These are phyloP conservation scores for Lecanicillium sp. DNA, from an alignment of 2,329 filamentous ascomycete species.

Conservation along the genomic window DNA sequence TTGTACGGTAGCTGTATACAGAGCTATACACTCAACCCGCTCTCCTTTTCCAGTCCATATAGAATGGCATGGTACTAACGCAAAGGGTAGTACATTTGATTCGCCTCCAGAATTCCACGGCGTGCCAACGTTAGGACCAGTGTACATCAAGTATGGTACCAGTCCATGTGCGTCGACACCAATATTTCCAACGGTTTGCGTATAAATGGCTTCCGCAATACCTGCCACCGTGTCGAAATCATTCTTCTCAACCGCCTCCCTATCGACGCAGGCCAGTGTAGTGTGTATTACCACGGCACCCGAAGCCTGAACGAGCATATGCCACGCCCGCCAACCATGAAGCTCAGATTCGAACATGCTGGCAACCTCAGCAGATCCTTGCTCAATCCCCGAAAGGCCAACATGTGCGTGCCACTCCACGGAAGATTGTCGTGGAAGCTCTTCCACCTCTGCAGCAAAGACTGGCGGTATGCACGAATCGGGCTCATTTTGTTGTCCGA, in stretches of 20 bases:
- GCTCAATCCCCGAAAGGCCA: slow-evolving; percentile 38
- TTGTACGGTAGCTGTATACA: slow-evolving; percentile 1
- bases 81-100: slow-evolving; percentile 6
- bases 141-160: slow-evolving; percentile 23
- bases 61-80: slow-evolving; percentile 11
- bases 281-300: slow-evolving; percentile 22
- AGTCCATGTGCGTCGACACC: too few species aligned
- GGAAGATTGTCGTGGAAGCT: slow-evolving; percentile 63
- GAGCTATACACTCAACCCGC: slow-evolving; percentile 2
- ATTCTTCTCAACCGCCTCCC: not conserved
- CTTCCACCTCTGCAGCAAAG: slow-evolving; percentile 67
- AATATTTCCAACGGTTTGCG: too few species aligned
- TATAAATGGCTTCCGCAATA: slow-evolving; percentile 9
- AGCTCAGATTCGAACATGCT: slow-evolving; percentile 10
- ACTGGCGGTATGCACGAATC: slow-evolving; percentile 50
- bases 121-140: slow-evolving; percentile 16
- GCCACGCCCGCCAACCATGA: slow-evolving; percentile 19
- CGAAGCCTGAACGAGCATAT: slow-evolving; percentile 16
- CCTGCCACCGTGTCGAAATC: slow-evolving; percentile 11
- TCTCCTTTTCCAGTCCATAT: slow-evolving; percentile 5
- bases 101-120: not conserved
- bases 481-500: slow-evolving; percentile 27
- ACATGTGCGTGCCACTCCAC: slow-evolving; percentile 79
- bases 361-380: slow-evolving; percentile 19
- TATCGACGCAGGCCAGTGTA: slow-evolving; percentile 14